Base-by-base conservation (phyloP, 768 basidiomycete species). In the Serendipita indica region DNA sequence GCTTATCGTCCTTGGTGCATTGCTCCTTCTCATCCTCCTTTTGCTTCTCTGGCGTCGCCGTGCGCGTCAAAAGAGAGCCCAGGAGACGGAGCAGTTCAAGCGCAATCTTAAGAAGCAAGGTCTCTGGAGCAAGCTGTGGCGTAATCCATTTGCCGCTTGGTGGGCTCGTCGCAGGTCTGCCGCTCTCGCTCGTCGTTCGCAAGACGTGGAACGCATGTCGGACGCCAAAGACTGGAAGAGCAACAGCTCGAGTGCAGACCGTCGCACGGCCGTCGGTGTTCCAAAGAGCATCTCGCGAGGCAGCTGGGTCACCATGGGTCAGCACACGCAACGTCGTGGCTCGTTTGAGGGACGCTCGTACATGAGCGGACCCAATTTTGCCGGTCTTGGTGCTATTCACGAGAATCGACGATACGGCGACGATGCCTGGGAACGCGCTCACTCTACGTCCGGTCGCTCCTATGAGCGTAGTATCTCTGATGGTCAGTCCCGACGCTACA, bases 1-100 rank as follows among this genome's bases (percentile, higher is more conserved):
- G 59, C 77, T 89, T 58, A 89, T 89, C 84, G 74, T 82, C 0
- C 77, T 89, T 34, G 86, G 88, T 7, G 84, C 83, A 66, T 82
- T 82, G 14, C 85, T 89, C 69, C 82, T 89, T 69, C 81, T 87
- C 67, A 59, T 88, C 39, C 68, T 78, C 45, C 68, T 87, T 61
- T 66, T 89, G 61, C 75, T 79, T 72, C 76, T 75, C 63, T 89
- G 82, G 79, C 79, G 88, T 22, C 76, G 84, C 16, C 80, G 77
- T 54, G 81, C 80, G 37, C 79, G 80, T 67, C 83, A 82, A 67
- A 76, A 78, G 65, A 80, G 86, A 32, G 80, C 79, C 16, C 76
- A 85, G 66, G 72, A 72, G 35, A 89, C 88, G 1, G 79, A 76
- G 10, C 70, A 68, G 62, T 89, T 88, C 66, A 49, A 46, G 45